Conservation (phyloP, 1,284 basidiomycete species). For the Austropuccinia psidii region DNA sequence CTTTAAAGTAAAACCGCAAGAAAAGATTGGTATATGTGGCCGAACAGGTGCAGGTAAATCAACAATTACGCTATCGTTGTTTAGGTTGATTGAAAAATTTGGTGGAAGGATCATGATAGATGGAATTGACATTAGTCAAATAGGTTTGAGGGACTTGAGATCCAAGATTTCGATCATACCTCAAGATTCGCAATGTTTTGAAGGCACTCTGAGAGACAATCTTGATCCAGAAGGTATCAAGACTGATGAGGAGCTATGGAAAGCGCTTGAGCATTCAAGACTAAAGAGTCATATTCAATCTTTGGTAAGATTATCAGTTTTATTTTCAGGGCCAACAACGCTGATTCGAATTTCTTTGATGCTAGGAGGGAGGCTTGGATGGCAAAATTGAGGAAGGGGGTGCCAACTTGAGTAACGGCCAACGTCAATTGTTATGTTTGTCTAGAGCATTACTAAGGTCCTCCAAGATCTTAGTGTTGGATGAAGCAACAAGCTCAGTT, state of each 20-base stretch:
- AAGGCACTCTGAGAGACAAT: conserved; percentile 75
- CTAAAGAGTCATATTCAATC: conserved; percentile 64
- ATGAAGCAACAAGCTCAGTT: conserved; percentile 45
- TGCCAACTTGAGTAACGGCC: conserved; percentile 71
- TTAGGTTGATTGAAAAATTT: conserved; percentile 73
- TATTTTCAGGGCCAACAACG: background rate
- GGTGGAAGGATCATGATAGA: conserved; percentile 74
- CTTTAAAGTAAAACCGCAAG: conserved; percentile 57
- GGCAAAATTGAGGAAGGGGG: conserved; percentile 72
- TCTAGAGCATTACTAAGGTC: conserved; percentile 54
- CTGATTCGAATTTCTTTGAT: background rate
- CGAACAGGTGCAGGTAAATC: conserved; percentile 90
- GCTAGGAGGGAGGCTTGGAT: conserved; percentile 59
- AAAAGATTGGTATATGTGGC: conserved; percentile 57
- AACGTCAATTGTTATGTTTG: conserved; percentile 54
- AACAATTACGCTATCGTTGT: conserved; percentile 60
- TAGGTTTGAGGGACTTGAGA: conserved; percentile 67
- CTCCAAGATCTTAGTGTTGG: conserved; percentile 36
- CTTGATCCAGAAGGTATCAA: conserved; percentile 67
- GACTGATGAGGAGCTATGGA: conserved; percentile 72
- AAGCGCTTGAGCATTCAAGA: conserved; percentile 61
- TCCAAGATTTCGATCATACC: conserved; percentile 75
- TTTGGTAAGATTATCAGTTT: conserved; percentile 48
- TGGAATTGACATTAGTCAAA: conserved; percentile 68
- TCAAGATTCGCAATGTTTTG: conserved; percentile 53